Base-by-base conservation (phyloP, 2,329 filamentous ascomycete genomes). In the Aspergillus eucalypticola region DNA sequence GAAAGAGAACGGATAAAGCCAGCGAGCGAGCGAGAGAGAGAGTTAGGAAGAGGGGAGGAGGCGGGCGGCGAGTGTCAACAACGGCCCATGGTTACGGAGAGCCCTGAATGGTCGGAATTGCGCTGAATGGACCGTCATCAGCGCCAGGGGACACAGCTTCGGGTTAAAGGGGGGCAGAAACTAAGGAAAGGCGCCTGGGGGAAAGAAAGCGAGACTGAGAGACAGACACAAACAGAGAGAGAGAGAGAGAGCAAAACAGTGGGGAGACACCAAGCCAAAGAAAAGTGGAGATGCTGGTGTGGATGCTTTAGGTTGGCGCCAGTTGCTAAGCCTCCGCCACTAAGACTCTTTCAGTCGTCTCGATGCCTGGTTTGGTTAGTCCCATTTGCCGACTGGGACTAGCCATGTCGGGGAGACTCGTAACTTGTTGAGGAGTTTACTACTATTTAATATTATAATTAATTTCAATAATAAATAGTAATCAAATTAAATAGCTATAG, bases 281-380 rank as follows among this genome's bases (percentile, higher is more conserved):
- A 35, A 13, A 19, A n/a, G 19, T 25, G 51, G 38, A 23, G 46
- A 29, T 49, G 29, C 35, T 58, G 39, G 59, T 27, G 46, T 38
- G 46, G 39, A 51, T 44, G 38, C 25, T 48, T 57, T 63, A 57
- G 41, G 58, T 58, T 58, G 50, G 57, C 58, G 59, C 63, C 60
- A 65, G 58, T 13, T 56, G 58, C 64, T 65, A 53, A 66, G 64
- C 60, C 64, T 64, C 62, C 64, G 62, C 62, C 64, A 65, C 60
- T 57, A 35, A 23, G 25, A 39, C 46, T 29, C 11, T 56, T 48
- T 29, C 11, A 13, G 39, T 58, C 50, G 17, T 8, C 7, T 38
- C 50, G 17, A 23, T 39, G 35, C 57, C 29, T 32, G 4, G 32
- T 41, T 27, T 8, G 57, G 48, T 44, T 55, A 46, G 53, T 13